Evolutionary conservation across 2,329 filamentous ascomycete genomes (phyloP).

Genomic region (Raffaelea albimanens): DNA sequence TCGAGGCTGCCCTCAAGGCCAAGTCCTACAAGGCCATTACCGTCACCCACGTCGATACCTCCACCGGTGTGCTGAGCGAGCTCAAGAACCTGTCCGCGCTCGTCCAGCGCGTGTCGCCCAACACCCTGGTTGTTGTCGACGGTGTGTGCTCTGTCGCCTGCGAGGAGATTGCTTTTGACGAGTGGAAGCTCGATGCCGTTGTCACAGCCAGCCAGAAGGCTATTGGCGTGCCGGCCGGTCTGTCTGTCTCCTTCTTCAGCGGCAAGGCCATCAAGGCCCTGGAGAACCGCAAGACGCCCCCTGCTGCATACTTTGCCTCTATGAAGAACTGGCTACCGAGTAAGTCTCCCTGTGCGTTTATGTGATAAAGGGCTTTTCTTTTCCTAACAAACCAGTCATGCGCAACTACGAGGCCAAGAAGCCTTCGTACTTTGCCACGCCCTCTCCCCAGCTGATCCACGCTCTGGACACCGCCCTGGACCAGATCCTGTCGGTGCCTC

Average conservation of each 20-base stretch:
- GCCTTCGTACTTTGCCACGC: conserved; percentile 94
- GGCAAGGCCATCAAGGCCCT: conserved; percentile 75
- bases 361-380: too few relatives aligned
- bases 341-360: conserved; percentile 30
- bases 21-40: conserved; percentile 93
- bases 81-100: conserved; percentile 75
- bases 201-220: conserved; percentile 95
- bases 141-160: conserved; percentile 95
- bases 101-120: conserved; percentile 76
- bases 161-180: conserved; percentile 93
- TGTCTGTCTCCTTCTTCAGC: conserved; percentile 92
- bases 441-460: conserved; percentile 85
- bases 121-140: conserved; percentile 87
- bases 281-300: conserved; percentile 70
- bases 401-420: conserved; percentile 98
- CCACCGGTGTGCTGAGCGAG: conserved; percentile 89
- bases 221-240: conserved; percentile 86
- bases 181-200: conserved; percentile 87
- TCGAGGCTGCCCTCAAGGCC: conserved; percentile 79
- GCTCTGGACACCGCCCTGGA: conserved; percentile 82
- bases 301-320: conserved; percentile 85
- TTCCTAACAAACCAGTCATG: conserved; percentile 58
- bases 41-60: conserved; percentile 95
- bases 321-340: conserved; percentile 96
- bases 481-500: conserved; percentile 73